Evolutionary conservation across 2,329 filamentous ascomycete genomes (phyloP).

Genomic region (Emergomyces pasteurianus): DNA sequence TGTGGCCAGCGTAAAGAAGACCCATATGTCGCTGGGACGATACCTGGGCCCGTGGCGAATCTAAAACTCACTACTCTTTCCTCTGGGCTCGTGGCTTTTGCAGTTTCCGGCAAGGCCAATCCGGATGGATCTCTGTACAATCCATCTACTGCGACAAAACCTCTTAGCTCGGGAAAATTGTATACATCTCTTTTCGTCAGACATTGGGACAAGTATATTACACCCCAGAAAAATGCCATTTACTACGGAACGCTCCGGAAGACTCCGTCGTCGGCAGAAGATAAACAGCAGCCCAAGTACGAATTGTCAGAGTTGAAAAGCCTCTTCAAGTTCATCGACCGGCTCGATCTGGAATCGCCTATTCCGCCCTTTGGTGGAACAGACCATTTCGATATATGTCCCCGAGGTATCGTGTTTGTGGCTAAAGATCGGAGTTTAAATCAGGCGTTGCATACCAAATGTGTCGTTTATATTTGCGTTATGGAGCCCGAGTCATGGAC

Average conservation of each 20-base stretch:
- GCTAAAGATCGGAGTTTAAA: conserved; percentile 35
- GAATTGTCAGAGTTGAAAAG: conserved; percentile 33
- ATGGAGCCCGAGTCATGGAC: conserved; percentile 32
- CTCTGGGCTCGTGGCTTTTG: conserved; percentile 33
- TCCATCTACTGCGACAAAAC: conserved; percentile 36
- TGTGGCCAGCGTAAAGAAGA: conserved; percentile 26
- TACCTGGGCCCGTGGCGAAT: conserved; percentile 35
- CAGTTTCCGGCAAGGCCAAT: conserved; percentile 36
- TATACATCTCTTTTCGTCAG: conserved; percentile 42
- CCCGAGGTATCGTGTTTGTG: conserved; percentile 34
- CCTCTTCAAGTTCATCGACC: conserved; percentile 27
- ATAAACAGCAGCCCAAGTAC: conserved; percentile 15
- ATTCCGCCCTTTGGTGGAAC: conserved; percentile 38
- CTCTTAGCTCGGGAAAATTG: conserved; percentile 34
- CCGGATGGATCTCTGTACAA: conserved; percentile 39
- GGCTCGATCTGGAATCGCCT: conserved; percentile 33
- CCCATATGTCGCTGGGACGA: conserved; percentile 34
- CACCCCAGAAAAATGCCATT: conserved; percentile 38
- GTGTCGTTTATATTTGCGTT: conserved; percentile 31
- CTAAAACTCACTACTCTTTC: conserved; percentile 34
- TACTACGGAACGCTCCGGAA: conserved; percentile 38
- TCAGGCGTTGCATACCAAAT: conserved; percentile 36
- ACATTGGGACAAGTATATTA: conserved; percentile 42
- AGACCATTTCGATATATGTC: conserved; percentile 36
- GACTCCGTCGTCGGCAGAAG: conserved; percentile 20